Conservation (phyloP, 805 yeast species). For the Kodamaea sagamina region DNA sequence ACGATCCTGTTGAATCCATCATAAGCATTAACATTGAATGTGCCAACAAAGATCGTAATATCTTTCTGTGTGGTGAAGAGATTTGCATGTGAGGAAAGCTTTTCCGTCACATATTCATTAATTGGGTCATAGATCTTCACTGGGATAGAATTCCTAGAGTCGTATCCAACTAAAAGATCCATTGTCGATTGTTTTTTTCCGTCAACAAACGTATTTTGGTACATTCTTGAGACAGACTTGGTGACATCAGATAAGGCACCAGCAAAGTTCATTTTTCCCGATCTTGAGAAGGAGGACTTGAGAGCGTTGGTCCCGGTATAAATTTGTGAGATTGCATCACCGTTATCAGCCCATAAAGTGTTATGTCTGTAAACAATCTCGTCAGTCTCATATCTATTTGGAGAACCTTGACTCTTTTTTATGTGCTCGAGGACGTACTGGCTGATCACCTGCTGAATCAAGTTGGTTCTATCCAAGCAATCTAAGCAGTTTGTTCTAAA, state of each 20-base stretch:
- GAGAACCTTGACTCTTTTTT: constrained; percentile 27
- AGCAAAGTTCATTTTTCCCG: constrained; percentile 94
- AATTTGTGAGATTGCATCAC: constrained; percentile 64
- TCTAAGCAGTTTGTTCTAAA: constrained; percentile 94
- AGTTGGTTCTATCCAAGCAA: constrained; percentile 91
- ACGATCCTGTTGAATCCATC: constrained; percentile 42
- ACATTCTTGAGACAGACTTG: constrained; percentile 91
- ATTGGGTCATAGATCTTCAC: constrained; percentile 87
- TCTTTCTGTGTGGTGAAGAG: constrained; percentile 62
- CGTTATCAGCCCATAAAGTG: constrained; percentile 64
- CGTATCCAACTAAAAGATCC: constrained; percentile 81
- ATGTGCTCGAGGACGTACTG: constrained; percentile 60
- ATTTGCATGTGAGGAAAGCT: constrained; percentile 49
- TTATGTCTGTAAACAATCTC: constrained; percentile 48
- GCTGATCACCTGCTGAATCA: constrained; percentile 83
- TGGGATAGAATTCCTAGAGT: constrained; percentile 61
- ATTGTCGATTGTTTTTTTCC: constrained; percentile 87
- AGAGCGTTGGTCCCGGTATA: constrained; percentile 77
- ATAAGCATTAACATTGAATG: constrained; percentile 85
- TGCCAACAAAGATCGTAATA: constrained; percentile 73
- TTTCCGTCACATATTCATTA: constrained; percentile 74
- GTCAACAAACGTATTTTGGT: constrained; percentile 94
- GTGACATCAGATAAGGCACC: constrained; percentile 98
- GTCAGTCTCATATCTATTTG: constrained; percentile 29
- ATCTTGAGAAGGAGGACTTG: constrained; percentile 89